These are phyloP conservation scores for Apiotrichum mycotoxinovorans DNA, from an alignment of 1,284 basidiomycete genomes.

Conservation along the genomic window DNA sequence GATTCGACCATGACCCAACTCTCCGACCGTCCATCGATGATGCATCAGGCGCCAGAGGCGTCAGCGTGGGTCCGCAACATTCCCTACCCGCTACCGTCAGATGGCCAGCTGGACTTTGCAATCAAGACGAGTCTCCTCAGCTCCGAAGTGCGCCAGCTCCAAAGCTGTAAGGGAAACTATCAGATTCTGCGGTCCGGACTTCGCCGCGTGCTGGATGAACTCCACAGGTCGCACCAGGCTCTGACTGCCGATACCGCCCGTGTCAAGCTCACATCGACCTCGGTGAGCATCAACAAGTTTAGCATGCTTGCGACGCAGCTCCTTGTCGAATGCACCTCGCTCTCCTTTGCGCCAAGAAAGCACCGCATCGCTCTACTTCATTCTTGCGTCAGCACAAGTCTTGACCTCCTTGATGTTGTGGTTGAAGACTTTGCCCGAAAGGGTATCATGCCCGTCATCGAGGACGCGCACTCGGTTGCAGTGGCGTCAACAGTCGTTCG, in stretches of 20 bases:
- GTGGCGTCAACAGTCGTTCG: slow-evolving; percentile 23
- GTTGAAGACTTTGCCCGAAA: slow-evolving; percentile 23
- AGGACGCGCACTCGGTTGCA: slow-evolving; percentile 24
- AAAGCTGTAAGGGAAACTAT: slow-evolving; percentile 19
- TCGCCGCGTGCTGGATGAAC: slow-evolving; percentile 19
- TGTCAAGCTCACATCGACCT: slow-evolving; percentile 20
- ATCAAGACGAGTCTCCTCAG: slow-evolving; percentile 22
- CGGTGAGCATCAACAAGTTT: slow-evolving; percentile 25
- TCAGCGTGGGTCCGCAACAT: slow-evolving; percentile 14
- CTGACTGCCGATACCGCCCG: slow-evolving; percentile 7
- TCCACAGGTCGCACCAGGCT: slow-evolving; percentile 16
- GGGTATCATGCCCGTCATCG: slow-evolving; percentile 28
- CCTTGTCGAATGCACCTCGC: slow-evolving; percentile 20
- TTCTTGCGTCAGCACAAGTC: slow-evolving; percentile 18
- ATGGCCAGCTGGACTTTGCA: slow-evolving; percentile 25
- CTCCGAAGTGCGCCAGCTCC: slow-evolving; percentile 19
- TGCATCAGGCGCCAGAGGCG: slow-evolving; percentile 20
- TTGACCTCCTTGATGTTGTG: slow-evolving; percentile 21
- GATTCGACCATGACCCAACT: slow-evolving; percentile 23
- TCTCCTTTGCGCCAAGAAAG: slow-evolving; percentile 18
- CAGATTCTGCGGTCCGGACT: slow-evolving; percentile 22
- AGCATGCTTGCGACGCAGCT: slow-evolving; percentile 17
- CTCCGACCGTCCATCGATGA: slow-evolving; percentile 23
- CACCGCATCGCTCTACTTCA: slow-evolving; percentile 21
- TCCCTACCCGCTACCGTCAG: slow-evolving; percentile 20